A percentile compares a stretch with the other conserved stretches of the same genome.
Conservation (phyloP, 1,139 yeast genomes). For the Diutina rugosa region DNA sequence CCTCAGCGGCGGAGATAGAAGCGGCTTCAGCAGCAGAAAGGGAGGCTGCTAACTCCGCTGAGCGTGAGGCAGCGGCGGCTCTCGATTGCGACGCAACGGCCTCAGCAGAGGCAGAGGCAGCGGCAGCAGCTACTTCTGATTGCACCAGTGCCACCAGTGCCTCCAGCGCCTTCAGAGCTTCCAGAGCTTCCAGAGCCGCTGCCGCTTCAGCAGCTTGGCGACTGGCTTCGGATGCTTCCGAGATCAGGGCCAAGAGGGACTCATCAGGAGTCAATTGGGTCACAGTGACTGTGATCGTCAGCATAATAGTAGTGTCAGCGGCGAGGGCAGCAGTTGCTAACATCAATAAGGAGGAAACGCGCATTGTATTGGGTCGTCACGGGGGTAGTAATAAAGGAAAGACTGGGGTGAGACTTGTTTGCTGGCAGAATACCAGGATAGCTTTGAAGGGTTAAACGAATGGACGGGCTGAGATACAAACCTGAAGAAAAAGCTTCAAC, state of each 20-base stretch:
- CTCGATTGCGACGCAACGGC: not conserved
- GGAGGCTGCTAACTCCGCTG: not conserved
- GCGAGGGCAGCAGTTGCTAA: not conserved
- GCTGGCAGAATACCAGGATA: not conserved
- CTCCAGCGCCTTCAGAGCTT: not conserved
- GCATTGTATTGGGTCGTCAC: not conserved
- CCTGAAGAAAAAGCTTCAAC: not conserved
- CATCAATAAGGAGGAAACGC: not conserved
- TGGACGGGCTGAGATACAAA: not conserved
- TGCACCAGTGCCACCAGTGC: not conserved
- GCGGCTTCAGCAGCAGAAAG: not conserved
- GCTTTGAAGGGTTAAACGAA: not conserved
- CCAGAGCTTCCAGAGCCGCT: not conserved
- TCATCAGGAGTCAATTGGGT: slow-evolving; percentile 1
- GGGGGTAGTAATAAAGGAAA: not conserved
- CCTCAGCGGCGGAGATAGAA: not conserved
- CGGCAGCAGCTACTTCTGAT: not conserved
- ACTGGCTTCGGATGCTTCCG: not conserved
- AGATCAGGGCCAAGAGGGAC: slow-evolving; percentile 1
- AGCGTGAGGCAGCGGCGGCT: not conserved
- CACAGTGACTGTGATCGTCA: slow-evolving; percentile 1
- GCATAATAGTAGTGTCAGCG: slow-evolving; percentile 1
- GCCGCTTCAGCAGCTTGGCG: not conserved
- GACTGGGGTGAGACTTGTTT: slow-evolving; percentile 1
- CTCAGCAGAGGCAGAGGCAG: not conserved